Percentiles rank a stretch among this genome's conserved stretches.
Evolutionary conservation across 768 basidiomycete species (phyloP).

Genomic region (Tulasnella sp.): DNA sequence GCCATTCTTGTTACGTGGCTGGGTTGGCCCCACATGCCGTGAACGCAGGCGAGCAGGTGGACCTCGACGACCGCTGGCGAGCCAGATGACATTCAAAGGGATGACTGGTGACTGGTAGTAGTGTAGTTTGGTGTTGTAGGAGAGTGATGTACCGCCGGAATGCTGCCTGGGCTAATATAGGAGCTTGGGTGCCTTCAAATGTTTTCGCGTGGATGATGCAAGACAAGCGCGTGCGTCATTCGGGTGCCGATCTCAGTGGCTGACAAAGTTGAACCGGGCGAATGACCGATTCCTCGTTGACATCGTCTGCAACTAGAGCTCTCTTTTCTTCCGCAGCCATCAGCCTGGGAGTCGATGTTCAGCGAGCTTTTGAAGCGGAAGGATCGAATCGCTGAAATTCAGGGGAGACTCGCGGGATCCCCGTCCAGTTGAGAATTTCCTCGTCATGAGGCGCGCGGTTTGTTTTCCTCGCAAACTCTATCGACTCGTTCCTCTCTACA

Average conservation of each 20-base stretch:
- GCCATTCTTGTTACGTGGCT: slow-evolving; percentile 52
- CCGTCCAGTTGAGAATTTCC: background rate
- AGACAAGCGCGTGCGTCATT: background rate
- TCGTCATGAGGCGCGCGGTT: background rate
- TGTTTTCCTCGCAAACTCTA: background rate
- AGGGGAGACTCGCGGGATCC: background rate
- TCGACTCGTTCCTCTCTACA: background rate
- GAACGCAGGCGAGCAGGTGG: slow-evolving; percentile 23
- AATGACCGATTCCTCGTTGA: background rate
- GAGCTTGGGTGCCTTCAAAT: background rate
- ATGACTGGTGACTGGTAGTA: background rate
- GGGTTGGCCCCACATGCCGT: slow-evolving; percentile 76
- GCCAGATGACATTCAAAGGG: background rate
- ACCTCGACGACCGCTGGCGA: background rate
- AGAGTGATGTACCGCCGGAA: background rate
- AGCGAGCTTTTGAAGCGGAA: background rate
- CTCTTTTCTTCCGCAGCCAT: background rate
- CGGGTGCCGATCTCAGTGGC: background rate
- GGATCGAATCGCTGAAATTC: background rate
- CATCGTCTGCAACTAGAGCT: background rate
- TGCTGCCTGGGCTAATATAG: background rate
- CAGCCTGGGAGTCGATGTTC: background rate
- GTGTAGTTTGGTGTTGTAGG: background rate
- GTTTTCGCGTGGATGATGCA: background rate
- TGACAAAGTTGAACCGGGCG: background rate